Conservation (phyloP, 148 eudicot species). For the Rheum nobile region DNA sequence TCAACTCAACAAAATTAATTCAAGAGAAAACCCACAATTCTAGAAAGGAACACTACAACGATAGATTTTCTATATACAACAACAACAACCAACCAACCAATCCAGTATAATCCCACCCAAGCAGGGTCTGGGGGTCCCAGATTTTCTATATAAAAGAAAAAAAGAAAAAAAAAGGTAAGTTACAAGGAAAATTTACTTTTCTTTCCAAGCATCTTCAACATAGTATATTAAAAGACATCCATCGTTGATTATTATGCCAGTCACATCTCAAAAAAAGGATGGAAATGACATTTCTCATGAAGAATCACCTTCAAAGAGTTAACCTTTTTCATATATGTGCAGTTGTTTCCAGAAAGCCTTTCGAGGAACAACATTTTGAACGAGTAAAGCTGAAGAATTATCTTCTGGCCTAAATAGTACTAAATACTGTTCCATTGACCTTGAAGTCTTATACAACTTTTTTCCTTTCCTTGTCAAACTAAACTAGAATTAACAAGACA, state of each 20-base stretch:
- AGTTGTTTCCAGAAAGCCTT: not conserved
- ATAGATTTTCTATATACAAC: not conserved
- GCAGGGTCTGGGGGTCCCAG: too few species aligned
- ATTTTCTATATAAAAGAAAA: not conserved
- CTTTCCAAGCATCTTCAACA: slow-evolving; percentile 1
- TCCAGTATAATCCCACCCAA: too few species aligned
- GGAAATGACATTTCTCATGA: not conserved
- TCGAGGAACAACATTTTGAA: not conserved
- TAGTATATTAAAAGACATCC: not conserved
- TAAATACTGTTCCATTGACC: not conserved
- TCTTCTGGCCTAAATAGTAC: not conserved
- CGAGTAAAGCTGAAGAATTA: not conserved
- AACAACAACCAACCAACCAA: too few species aligned
- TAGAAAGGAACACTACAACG: not conserved
- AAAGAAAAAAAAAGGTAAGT: not conserved
- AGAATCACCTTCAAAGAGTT: not conserved
- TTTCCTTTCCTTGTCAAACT: not conserved
- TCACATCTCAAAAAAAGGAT: not conserved
- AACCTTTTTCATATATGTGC: not conserved
- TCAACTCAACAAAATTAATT: not conserved
- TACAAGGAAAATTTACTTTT: not conserved
- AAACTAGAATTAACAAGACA: not conserved
- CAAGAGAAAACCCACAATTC: not conserved
- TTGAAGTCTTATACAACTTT: not conserved
- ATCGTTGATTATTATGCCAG: not conserved